Conservation (phyloP, 306 rosid genomes). For the Sechiopsis laciniata region DNA sequence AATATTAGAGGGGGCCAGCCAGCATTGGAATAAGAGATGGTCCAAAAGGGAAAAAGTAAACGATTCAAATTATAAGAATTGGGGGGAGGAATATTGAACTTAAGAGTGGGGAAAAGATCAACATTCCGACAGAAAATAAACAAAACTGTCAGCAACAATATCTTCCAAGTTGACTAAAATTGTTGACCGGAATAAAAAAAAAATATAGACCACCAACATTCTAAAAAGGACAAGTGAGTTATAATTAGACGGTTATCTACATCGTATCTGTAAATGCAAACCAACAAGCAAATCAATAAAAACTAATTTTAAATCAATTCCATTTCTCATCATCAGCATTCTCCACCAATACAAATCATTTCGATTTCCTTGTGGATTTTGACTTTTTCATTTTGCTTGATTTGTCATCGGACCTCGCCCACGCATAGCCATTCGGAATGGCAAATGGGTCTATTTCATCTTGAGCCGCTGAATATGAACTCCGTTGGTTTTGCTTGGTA, state of each 20-base stretch:
- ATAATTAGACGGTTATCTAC: constrained; percentile 32
- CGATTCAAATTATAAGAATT: constrained; percentile 7
- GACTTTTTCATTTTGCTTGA: constrained; percentile 61
- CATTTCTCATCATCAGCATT: constrained; percentile 9
- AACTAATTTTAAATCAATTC: constrained; percentile 22
- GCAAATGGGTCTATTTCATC: constrained; percentile 69
- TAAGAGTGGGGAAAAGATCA: not conserved
- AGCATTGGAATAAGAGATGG: constrained; percentile 12
- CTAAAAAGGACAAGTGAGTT: not conserved
- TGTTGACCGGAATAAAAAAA: not conserved
- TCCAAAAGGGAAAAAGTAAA: constrained; percentile 3
- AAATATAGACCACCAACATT: constrained; percentile 14
- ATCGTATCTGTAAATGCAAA: constrained; percentile 23
- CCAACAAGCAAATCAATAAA: constrained; percentile 9
- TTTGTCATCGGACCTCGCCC: constrained; percentile 60
- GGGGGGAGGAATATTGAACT: not conserved
- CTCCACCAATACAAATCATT: constrained; percentile 24
- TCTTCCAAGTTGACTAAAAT: constrained; percentile 11
- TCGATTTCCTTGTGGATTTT: constrained; percentile 59
- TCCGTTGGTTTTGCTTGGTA: too few species aligned
- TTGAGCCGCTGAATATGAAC: constrained; percentile 22
- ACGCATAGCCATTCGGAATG: constrained; percentile 68
- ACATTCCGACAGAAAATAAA: constrained; percentile 8
- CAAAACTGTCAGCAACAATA: constrained; percentile 29
- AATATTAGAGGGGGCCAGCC: too few species aligned